phyloP scores from a whole-genome alignment of 2,329 filamentous ascomycete species.

The Talaromyces sp. region DNA sequence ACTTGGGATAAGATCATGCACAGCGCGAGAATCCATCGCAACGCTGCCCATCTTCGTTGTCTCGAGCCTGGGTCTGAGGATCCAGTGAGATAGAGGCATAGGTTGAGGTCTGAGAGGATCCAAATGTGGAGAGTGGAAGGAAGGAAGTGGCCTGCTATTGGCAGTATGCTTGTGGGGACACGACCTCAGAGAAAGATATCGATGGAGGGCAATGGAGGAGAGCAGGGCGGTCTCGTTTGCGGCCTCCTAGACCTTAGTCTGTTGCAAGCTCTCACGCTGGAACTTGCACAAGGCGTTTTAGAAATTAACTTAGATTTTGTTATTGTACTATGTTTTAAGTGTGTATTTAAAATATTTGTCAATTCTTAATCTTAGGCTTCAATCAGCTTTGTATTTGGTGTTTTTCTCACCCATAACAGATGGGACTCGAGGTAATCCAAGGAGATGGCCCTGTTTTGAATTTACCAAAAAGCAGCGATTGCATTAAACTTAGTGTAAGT shows the following conservation, averaged over 20 bases:
- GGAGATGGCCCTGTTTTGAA: neutral
- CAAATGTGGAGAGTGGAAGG: neutral
- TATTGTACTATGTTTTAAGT: neutral
- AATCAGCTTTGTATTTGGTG: neutral
- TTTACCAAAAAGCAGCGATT: neutral
- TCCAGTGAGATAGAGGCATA: neutral
- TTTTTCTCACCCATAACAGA: neutral
- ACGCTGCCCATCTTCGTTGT: neutral
- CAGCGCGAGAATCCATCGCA: conserved; percentile 22
- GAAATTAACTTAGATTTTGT: neutral
- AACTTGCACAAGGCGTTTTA: neutral
- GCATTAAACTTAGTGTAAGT: neutral
- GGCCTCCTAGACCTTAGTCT: neutral
- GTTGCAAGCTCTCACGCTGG: neutral
- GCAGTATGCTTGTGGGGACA: neutral
- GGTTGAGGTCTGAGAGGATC: neutral
- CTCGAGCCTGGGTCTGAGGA: neutral
- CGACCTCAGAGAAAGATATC: neutral
- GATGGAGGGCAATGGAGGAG: neutral
- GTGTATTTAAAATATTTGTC: neutral
- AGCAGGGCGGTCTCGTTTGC: neutral
- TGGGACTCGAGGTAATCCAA: neutral
- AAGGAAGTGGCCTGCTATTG: neutral
- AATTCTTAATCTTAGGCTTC: neutral
- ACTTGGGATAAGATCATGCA: conserved; percentile 24